These are phyloP conservation scores for Coniochaeta ligniaria DNA, from an alignment of 2,329 filamentous ascomycete species.

Conservation along the genomic window DNA sequence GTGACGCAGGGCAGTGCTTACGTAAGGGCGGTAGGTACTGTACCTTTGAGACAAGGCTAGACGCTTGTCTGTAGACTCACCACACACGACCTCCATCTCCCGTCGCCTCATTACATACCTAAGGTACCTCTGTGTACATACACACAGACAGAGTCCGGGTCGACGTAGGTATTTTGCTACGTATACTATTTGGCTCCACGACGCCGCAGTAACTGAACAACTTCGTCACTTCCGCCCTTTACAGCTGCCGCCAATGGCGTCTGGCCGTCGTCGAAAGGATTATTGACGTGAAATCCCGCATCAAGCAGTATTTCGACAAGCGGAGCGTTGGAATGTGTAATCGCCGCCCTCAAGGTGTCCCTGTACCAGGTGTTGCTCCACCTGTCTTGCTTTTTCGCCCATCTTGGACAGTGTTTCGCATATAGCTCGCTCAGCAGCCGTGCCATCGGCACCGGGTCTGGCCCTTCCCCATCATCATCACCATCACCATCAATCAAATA, in stretches of 20 bases:
- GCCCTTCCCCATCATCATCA: not conserved
- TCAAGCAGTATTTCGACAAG: not conserved
- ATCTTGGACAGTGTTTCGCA: not conserved
- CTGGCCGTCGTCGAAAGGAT: not conserved
- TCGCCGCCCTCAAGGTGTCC: not conserved
- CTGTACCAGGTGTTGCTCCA: no score
- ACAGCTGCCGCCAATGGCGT: not conserved
- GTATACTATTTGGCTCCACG: not conserved
- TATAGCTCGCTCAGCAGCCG: not conserved
- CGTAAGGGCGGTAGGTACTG: no score
- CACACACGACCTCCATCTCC: no score
- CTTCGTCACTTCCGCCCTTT: not conserved
- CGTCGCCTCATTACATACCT: no score
- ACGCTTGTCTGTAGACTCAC: no score
- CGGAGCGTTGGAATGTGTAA: not conserved
- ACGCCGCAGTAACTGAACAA: not conserved
- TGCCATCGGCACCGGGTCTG: not conserved
- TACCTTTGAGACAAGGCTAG: no score
- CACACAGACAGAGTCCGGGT: no score
- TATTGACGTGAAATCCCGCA: not conserved
- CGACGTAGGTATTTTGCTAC: not conserved
- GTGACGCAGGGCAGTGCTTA: not conserved
- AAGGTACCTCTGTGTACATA: no score
- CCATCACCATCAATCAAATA: no score
- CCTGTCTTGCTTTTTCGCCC: not conserved